Percentiles rank a stretch among this genome's conserved stretches.
Conservation (phyloP, 1,284 basidiomycete genomes). For the Flammula alnicola region DNA sequence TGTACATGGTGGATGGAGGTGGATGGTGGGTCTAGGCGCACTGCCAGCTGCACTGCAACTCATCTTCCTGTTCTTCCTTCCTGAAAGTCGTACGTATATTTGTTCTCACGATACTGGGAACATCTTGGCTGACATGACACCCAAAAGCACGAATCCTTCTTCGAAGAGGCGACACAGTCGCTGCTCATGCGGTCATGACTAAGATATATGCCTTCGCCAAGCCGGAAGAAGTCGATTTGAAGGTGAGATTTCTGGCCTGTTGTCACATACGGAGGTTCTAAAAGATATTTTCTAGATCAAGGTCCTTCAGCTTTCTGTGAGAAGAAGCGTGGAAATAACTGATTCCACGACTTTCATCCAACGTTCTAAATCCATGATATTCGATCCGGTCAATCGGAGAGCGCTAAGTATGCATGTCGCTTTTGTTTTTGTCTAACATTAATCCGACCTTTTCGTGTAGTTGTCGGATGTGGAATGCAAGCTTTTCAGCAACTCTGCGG, state of each 20-base stretch:
- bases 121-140: not conserved
- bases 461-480: constrained; percentile 80
- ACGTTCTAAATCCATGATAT: constrained; percentile 58
- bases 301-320: constrained; percentile 64
- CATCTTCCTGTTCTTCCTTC: constrained; percentile 64
- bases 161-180: constrained; percentile 52
- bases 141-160: constrained; percentile 72
- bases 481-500: constrained; percentile 85
- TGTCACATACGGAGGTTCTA: not conserved
- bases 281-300: constrained; percentile 47
- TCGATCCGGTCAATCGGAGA: constrained; percentile 64
- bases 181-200: constrained; percentile 56
- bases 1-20: constrained; percentile 73
- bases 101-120: not conserved
- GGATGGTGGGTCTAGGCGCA: constrained; percentile 81
- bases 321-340: constrained; percentile 64
- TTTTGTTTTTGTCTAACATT: constrained; percentile 5
- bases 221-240: constrained; percentile 66
- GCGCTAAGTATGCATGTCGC: constrained; percentile 63
- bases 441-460: constrained; percentile 35
- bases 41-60: constrained; percentile 73
- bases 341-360: constrained; percentile 65
- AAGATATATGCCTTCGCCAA: constrained; percentile 73
- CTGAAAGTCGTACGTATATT: constrained; percentile 70
- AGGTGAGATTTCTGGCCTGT: constrained; percentile 42